Evolutionary conservation across 176 grass and related monocot species (phyloP), one percentile per base, ranked within the genome.

Genomic region (Elymus sibiricus): DNA sequence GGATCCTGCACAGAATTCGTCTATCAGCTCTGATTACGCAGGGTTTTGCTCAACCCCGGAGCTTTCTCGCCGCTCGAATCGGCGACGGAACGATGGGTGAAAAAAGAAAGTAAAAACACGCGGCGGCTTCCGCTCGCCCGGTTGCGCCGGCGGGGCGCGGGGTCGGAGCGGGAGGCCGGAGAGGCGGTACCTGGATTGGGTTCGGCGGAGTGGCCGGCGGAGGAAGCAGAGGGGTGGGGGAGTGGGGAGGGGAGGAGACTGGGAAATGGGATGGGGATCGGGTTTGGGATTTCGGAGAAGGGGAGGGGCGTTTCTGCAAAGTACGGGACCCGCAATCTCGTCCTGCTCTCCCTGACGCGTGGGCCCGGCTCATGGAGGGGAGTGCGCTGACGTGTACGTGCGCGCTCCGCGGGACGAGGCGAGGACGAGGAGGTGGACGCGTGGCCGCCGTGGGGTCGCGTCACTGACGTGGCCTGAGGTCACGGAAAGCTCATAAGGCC

Each of bases 131-230:
- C 1, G 10, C 22, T 24, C 2, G 14, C 2, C 11, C 0, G 25
- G 47, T 4, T 46, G 1, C 25, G 26, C 17, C 68, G 28, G 14
- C 28, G 64, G 51, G 3, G 7, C 6, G n/a, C 13, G 77, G 16
- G 49, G 64, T 49, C 3, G 28, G 35, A 21, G 39, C 0, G 40
- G 17, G 15, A 34, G 43, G 13, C 13, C 22, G 7, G 10, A 28
- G 11, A 13, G 47, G 27, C 17, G 6, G 29, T 67, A 69, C 77
- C 77, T 17, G 35, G 19, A 55, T 13, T 11, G 60, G 69, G 35
- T 72, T 44, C 58, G 85, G 29, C 77, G 58, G 35, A 63, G 85
- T 11, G 35, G 79, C 59, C 58, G 85, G 29, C 77, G 58, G 35
- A 63, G 85, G 16, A n/a, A 8, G 38, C 26, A 13, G 7, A 11